Percentiles rank a stretch among this genome's conserved stretches.
Evolutionary conservation across 345 rosid genomes (phyloP).

Genomic region (Raphanus raphanistrum): DNA sequence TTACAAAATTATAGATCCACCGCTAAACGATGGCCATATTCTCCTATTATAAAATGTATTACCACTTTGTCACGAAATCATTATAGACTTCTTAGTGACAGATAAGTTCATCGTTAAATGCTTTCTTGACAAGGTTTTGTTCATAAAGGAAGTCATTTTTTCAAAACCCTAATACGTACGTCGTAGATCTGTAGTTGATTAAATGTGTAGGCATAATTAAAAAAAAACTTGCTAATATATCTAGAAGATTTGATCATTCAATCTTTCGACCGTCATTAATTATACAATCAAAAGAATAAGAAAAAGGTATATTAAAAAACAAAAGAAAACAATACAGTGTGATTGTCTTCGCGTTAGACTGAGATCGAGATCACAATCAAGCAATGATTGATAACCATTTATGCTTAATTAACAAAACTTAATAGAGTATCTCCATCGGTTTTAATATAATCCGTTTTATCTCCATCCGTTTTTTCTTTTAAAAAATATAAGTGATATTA

Average conservation of each 20-base stretch:
- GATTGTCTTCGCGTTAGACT: neutral
- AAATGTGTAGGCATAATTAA: neutral
- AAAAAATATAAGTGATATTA: too few species aligned
- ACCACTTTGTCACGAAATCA: too few species aligned
- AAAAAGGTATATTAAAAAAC: neutral
- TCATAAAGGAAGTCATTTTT: neutral
- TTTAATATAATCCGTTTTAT: too few species aligned
- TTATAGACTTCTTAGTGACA: too few species aligned
- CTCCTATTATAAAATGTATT: too few species aligned
- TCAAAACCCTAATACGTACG: neutral
- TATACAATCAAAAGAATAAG: neutral
- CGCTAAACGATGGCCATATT: too few species aligned
- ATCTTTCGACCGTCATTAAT: neutral
- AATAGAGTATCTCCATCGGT: too few species aligned
- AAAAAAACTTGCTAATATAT: neutral
- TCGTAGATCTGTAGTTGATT: neutral
- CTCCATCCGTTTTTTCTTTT: too few species aligned
- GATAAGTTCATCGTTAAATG: too few species aligned
- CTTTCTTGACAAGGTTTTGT: too few species aligned
- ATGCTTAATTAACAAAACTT: neutral
- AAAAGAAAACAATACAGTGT: neutral
- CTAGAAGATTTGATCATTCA: neutral
- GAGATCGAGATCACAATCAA: neutral
- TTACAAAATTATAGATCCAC: too few species aligned
- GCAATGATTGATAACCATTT: neutral